Percentiles rank a stretch among this genome's conserved stretches.
phyloP scores from a whole-genome alignment of 2,329 filamentous ascomycete genomes.

The Pleurostoma richardsiae region DNA sequence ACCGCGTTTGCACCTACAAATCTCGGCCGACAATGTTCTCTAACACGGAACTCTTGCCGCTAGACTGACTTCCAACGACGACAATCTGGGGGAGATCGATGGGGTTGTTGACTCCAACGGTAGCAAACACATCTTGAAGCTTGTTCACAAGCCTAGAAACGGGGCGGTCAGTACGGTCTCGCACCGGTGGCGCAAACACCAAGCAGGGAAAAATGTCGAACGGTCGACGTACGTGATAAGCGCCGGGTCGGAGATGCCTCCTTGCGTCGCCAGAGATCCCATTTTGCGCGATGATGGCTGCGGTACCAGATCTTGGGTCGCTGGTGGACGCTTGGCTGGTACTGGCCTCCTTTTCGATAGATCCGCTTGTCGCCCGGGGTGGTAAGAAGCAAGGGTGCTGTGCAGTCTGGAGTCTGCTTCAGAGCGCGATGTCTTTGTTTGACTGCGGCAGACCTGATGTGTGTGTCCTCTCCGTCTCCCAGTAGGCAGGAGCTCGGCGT shows the following conservation, averaged over 20 bases:
- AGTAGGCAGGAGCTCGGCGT: no score
- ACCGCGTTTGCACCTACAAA: slow-evolving; percentile 64
- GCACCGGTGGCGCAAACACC: no score
- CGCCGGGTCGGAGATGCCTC: slow-evolving; percentile 61
- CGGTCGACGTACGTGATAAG: slow-evolving; percentile 52
- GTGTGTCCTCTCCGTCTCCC: no score
- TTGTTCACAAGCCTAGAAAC: slow-evolving; percentile 80
- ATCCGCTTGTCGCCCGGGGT: background rate
- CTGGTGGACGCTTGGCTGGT: background rate
- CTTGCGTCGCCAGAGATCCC: slow-evolving; percentile 33
- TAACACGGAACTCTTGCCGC: slow-evolving; percentile 97
- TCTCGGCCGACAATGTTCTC: slow-evolving; percentile 99
- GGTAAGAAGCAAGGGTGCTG: background rate
- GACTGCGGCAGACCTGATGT: no score
- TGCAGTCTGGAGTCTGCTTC: no score
- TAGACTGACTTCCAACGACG: slow-evolving; percentile 97
- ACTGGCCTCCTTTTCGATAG: background rate
- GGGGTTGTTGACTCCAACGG: slow-evolving; percentile 97
- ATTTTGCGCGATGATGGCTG: slow-evolving; percentile 15
- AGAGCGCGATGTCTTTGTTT: no score
- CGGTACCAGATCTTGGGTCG: background rate
- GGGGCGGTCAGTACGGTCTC: slow-evolving; percentile 16
- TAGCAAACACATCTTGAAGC: slow-evolving; percentile 98
- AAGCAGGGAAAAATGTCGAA: no score
- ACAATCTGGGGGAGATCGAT: slow-evolving; percentile 98